Percentiles rank a stretch among this genome's conserved stretches.
Evolutionary conservation across 345 rosid genomes (phyloP).

Genomic region (Rhodamnia rubescens): DNA sequence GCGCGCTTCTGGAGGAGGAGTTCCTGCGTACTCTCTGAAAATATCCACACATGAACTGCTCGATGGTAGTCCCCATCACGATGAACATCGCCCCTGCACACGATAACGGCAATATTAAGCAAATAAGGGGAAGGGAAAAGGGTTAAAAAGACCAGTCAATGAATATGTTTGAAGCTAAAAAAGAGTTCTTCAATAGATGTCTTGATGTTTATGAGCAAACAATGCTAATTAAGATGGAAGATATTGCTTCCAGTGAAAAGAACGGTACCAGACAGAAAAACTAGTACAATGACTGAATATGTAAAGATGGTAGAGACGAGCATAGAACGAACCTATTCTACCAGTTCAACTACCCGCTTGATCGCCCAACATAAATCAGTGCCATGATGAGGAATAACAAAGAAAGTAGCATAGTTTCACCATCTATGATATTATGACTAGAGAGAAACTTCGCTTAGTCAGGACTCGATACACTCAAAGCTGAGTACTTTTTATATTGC

Average conservation of each 20-base stretch:
- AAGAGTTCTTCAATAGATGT: background rate
- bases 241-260: background rate
- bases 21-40: conserved; percentile 66
- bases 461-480: background rate
- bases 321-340: background rate
- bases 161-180: background rate
- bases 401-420: background rate
- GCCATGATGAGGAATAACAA: background rate
- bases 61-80: conserved; percentile 87
- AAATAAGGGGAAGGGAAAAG: background rate
- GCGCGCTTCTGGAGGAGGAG: conserved; percentile 73
- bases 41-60: conserved; percentile 84
- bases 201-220: background rate
- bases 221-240: background rate
- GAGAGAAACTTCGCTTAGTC: background rate
- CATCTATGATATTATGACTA: background rate
- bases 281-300: background rate
- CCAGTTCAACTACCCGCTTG: background rate
- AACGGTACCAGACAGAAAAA: background rate
- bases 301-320: background rate
- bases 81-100: conserved; percentile 55
- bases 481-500: background rate
- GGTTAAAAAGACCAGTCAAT: background rate
- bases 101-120: background rate
- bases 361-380: background rate